Conservation (phyloP, 768 basidiomycete genomes). For the Boletus eberwhitei region DNA sequence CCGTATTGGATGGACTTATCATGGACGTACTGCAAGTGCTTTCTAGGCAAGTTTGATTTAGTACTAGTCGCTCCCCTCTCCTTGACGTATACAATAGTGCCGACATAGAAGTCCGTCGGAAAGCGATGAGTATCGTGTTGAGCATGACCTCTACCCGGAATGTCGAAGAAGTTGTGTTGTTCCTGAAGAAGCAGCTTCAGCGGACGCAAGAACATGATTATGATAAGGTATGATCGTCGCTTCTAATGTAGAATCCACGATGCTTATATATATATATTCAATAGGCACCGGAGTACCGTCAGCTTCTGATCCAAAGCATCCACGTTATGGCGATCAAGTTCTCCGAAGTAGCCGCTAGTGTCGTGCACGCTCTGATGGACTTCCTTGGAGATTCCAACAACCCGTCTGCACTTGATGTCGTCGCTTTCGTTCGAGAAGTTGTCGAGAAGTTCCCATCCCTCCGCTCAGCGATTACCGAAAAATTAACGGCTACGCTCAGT, state of each 20-base stretch:
- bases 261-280: neutral
- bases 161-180: slow-evolving; percentile 92
- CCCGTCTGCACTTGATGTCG: slow-evolving; percentile 92
- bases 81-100: slow-evolving; percentile 45
- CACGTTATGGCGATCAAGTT: slow-evolving; percentile 96
- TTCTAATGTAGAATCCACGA: neutral
- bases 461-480: slow-evolving; percentile 77
- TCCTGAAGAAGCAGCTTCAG: slow-evolving; percentile 97
- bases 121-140: slow-evolving; percentile 85
- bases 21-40: slow-evolving; percentile 95
- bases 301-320: slow-evolving; percentile 95
- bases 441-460: slow-evolving; percentile 96
- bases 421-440: slow-evolving; percentile 86
- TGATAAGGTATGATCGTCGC: slow-evolving; percentile 64
- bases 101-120: slow-evolving; percentile 94
- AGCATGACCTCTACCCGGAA: slow-evolving; percentile 93
- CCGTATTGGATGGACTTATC: slow-evolving; percentile 84
- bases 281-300: slow-evolving; percentile 91
- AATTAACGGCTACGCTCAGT: slow-evolving; percentile 72
- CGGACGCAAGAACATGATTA: slow-evolving; percentile 88
- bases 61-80: neutral
- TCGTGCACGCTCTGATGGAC: slow-evolving; percentile 91
- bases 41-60: slow-evolving; percentile 50
- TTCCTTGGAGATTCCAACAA: slow-evolving; percentile 95
- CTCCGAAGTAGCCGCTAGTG: slow-evolving; percentile 93